These are phyloP conservation scores for Aspergillus conjunctus DNA, from an alignment of 495 filamentous ascomycete genomes.

Conservation along the genomic window DNA sequence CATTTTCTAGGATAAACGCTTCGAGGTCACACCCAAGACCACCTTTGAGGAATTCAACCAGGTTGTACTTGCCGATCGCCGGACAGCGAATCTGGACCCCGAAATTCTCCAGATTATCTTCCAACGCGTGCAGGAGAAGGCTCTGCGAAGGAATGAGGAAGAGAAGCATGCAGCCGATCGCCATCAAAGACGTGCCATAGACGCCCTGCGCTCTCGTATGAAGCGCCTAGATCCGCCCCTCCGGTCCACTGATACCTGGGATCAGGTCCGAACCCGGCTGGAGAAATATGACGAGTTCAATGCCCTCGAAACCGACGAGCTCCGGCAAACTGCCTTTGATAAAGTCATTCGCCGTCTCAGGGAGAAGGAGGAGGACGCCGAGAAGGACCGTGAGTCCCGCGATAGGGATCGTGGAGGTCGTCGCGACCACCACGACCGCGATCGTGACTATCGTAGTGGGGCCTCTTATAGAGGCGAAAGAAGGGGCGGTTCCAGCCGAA, in stretches of 20 bases:
- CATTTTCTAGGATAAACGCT: conserved; percentile 73
- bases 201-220: conserved; percentile 82
- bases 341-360: conserved; percentile 87
- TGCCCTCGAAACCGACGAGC: conserved; percentile 77
- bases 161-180: conserved; percentile 82
- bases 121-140: conserved; percentile 81
- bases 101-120: conserved; percentile 79
- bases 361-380: conserved; percentile 85
- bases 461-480: conserved; percentile 52
- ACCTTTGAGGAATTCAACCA: conserved; percentile 82
- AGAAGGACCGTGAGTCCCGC: conserved; percentile 64
- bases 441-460: conserved; percentile 55
- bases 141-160: conserved; percentile 74
- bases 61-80: conserved; percentile 77
- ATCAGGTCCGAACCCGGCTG: conserved; percentile 75
- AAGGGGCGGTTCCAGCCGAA: conserved; percentile 57
- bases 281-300: conserved; percentile 81
- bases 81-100: conserved; percentile 78
- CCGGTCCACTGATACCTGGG: conserved; percentile 75
- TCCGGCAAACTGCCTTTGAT: conserved; percentile 82
- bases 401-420: conserved; percentile 54
- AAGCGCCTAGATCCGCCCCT: conserved; percentile 92
- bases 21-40: conserved; percentile 83
- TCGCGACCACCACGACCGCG: conserved; percentile 50
- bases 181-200: conserved; percentile 80